Evolutionary conservation across 768 basidiomycete species (phyloP).

Genomic region (Pholiota microspora): DNA sequence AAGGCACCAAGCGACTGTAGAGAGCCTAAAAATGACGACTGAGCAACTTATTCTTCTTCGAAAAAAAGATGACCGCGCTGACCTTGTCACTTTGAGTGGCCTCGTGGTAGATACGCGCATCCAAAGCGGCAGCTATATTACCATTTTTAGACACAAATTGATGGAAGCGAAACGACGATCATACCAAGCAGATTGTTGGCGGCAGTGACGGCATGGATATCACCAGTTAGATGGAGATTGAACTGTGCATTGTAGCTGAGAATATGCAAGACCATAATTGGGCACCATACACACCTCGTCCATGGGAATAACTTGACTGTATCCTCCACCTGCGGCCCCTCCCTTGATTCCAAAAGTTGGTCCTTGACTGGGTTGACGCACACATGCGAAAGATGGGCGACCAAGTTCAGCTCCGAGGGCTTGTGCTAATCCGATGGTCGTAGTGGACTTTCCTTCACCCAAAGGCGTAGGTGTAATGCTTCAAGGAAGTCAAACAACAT

Average conservation of each 20-base stretch:
- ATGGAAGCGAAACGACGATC: neutral
- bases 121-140: slow-evolving; percentile 82
- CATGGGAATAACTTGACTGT: slow-evolving; percentile 99
- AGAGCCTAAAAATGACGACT: slow-evolving; percentile 49
- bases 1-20: slow-evolving; percentile 87
- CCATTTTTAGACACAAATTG: neutral
- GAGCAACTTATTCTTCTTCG: neutral
- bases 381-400: slow-evolving; percentile 92
- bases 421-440: slow-evolving; percentile 95
- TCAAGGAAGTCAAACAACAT: slow-evolving; percentile 7
- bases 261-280: neutral
- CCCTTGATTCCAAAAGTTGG: slow-evolving; percentile 99
- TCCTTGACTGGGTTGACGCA: slow-evolving; percentile 97
- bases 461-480: slow-evolving; percentile 96
- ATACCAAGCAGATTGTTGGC: slow-evolving; percentile 93
- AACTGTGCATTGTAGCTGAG: slow-evolving; percentile 52
- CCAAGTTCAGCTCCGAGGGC: slow-evolving; percentile 93
- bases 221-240: slow-evolving; percentile 93
- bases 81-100: slow-evolving; percentile 93
- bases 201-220: slow-evolving; percentile 96
- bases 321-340: slow-evolving; percentile 96
- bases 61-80: neutral
- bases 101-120: slow-evolving; percentile 98
- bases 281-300: slow-evolving; percentile 76
- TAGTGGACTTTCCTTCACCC: slow-evolving; percentile 98